Percentiles rank a stretch among this genome's conserved stretches.
Conservation (phyloP, 306 rosid genomes). For the Cicer judaicum region DNA sequence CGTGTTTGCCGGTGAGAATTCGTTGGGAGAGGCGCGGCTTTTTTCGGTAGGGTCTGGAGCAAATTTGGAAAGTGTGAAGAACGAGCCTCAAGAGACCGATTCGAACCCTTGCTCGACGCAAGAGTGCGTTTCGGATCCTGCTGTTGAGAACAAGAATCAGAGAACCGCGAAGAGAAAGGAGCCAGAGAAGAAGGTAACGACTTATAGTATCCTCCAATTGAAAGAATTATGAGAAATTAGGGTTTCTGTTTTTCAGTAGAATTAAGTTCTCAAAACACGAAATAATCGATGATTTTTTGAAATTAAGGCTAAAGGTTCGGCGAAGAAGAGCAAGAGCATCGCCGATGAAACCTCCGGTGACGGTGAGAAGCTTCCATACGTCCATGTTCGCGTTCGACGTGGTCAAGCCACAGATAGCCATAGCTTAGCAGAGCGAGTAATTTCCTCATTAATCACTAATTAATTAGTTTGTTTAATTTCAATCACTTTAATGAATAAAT, state of each 20-base stretch:
- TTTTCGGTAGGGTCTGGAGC: conserved; percentile 50
- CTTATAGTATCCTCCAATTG: not conserved
- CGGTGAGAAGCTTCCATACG: conserved; percentile 77
- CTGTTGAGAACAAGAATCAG: conserved; percentile 60
- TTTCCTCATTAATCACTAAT: conserved; percentile 40
- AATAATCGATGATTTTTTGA: conserved; percentile 27
- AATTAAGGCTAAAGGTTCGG: conserved; percentile 64
- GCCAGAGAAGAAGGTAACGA: conserved; percentile 83
- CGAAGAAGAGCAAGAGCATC: conserved; percentile 71
- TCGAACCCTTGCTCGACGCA: conserved; percentile 71
- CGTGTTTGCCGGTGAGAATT: conserved; percentile 60
- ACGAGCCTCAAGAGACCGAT: conserved; percentile 78
- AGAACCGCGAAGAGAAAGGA: conserved; percentile 79
- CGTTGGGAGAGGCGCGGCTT: conserved; percentile 56
- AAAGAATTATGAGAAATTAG: conserved; percentile 35
- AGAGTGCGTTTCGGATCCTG: conserved; percentile 57
- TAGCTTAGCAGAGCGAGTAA: conserved; percentile 95
- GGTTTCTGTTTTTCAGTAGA: conserved; percentile 47
- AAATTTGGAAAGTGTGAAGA: conserved; percentile 74
- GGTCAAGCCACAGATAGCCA: conserved; percentile 99
- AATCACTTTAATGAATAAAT: conserved; percentile 1
- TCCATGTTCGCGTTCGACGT: conserved; percentile 96
- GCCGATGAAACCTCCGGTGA: conserved; percentile 62
- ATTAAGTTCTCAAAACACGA: conserved; percentile 32
- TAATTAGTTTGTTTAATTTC: conserved; percentile 37